Conservation (phyloP, 2,329 filamentous ascomycete species). For the Penicillium aurantiogriseum region DNA sequence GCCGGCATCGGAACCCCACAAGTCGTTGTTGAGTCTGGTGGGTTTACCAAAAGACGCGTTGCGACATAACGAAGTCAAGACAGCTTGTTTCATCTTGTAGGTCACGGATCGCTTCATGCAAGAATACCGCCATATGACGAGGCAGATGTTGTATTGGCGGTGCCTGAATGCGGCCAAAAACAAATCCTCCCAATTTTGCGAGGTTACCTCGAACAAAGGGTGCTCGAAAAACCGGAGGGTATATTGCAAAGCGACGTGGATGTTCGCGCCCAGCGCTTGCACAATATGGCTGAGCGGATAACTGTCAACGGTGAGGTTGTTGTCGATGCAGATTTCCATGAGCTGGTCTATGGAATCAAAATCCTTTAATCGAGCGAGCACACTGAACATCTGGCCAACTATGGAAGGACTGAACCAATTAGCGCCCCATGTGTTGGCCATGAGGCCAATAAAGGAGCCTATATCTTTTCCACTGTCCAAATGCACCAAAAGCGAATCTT, state of each 20-base stretch:
- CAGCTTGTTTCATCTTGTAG: slow-evolving; percentile 33
- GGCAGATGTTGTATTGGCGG: slow-evolving; percentile 43
- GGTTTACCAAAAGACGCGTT: slow-evolving; percentile 18
- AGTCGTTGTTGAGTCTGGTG: slow-evolving; percentile 11
- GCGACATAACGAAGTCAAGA: slow-evolving; percentile 33
- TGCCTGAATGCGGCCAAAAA: slow-evolving; percentile 44
- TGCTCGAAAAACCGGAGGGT: slow-evolving; percentile 23
- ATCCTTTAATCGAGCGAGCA: slow-evolving; percentile 28
- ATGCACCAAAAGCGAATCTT: slow-evolving; percentile 33
- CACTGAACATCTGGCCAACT: slow-evolving; percentile 41
- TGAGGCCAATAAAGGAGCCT: slow-evolving; percentile 38
- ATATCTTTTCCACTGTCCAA: slow-evolving; percentile 35
- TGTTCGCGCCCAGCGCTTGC: slow-evolving; percentile 25
- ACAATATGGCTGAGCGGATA: slow-evolving; percentile 33
- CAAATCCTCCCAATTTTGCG: slow-evolving; percentile 36
- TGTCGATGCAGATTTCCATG: slow-evolving; percentile 32
- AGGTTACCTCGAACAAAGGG: slow-evolving; percentile 19
- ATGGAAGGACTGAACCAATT: slow-evolving; percentile 39
- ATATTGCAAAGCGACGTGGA: slow-evolving; percentile 26
- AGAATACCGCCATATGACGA: slow-evolving; percentile 50
- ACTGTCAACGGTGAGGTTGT: slow-evolving; percentile 28
- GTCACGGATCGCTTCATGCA: slow-evolving; percentile 40
- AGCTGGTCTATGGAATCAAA: slow-evolving; percentile 30
- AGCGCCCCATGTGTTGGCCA: slow-evolving; percentile 37
- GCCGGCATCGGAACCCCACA: slow-evolving; percentile 29